Conservation (phyloP, 2,329 filamentous ascomycete genomes). For the Paecilomyces variotii region DNA sequence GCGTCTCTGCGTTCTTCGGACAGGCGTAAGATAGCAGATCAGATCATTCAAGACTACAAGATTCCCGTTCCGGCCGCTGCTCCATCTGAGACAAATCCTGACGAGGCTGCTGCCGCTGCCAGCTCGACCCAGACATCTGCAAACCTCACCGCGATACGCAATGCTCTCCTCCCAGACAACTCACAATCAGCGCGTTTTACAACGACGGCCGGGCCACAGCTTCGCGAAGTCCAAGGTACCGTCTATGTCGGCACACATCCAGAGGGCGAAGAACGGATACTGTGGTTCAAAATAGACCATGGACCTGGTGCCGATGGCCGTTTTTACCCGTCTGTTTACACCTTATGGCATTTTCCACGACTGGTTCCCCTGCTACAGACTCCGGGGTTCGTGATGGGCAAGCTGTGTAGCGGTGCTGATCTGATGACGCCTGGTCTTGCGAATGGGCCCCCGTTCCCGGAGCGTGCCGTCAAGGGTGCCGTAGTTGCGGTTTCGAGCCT, state of each 20-base stretch:
- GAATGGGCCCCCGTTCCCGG: conserved; percentile 56
- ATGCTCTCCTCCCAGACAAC: conserved; percentile 56
- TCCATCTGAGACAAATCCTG: conserved; percentile 19
- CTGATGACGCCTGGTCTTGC: conserved; percentile 62
- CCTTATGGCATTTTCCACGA: conserved; percentile 56
- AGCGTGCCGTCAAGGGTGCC: conserved; percentile 50
- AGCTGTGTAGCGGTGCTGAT: conserved; percentile 57
- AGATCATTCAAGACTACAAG: conserved; percentile 56
- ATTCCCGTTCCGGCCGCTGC: conserved; percentile 39
- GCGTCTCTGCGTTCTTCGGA: conserved; percentile 60
- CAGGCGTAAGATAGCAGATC: conserved; percentile 57
- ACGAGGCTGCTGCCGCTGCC: conserved; percentile 25
- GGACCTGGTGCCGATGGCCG: conserved; percentile 34
- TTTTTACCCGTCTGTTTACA: conserved; percentile 50
- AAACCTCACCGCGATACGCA: conserved; percentile 46
- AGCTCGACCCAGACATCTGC: conserved; percentile 39
- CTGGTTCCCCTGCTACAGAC: conserved; percentile 59
- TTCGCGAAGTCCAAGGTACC: conserved; percentile 54
- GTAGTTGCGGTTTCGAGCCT: conserved; percentile 57
- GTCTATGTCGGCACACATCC: conserved; percentile 56
- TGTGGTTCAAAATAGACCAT: conserved; percentile 59
- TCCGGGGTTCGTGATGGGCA: conserved; percentile 49
- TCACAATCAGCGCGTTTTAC: conserved; percentile 56
- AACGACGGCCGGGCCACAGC: conserved; percentile 55
- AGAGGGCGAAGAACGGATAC: conserved; percentile 49